These are phyloP conservation scores for Trichoderma citrinoviride DNA, from an alignment of 2,329 filamentous ascomycete genomes.

Conservation along the genomic window DNA sequence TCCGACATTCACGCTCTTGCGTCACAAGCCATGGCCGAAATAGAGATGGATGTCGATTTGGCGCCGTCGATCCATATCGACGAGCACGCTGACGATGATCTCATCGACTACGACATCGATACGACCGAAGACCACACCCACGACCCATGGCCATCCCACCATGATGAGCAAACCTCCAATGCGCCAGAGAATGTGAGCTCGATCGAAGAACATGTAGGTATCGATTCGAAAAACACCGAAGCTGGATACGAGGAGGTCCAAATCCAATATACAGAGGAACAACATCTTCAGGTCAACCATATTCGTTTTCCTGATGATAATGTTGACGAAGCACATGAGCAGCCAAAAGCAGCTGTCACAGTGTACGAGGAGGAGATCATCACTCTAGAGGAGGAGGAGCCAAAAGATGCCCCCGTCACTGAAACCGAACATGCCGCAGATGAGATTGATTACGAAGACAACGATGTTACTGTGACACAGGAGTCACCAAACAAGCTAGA, in stretches of 20 bases:
- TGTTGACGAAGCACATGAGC: neutral
- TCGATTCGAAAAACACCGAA: neutral
- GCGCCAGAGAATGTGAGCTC: neutral
- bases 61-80: conserved; percentile 29
- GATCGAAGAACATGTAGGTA: neutral
- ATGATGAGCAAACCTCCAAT: conserved; percentile 4
- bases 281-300: neutral
- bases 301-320: conserved; percentile 20
- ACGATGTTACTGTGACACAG: conserved; percentile 7
- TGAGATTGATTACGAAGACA: conserved; percentile 18
- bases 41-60: conserved; percentile 36
- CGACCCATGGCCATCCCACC: conserved; percentile 5
- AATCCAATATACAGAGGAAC: neutral
- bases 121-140: conserved; percentile 24
- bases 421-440: neutral
- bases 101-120: conserved; percentile 41
- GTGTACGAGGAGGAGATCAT: neutral
- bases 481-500: neutral
- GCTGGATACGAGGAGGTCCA: neutral
- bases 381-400: conserved; percentile 7
- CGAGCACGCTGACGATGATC: conserved; percentile 33
- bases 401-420: neutral
- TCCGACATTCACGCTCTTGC: neutral
- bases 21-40: conserved; percentile 29
- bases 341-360: neutral